Evolutionary conservation across 2,329 filamentous ascomycete genomes (phyloP), one percentile per base, ranked within the genome.

Genomic region (Penicillium decumbens): DNA sequence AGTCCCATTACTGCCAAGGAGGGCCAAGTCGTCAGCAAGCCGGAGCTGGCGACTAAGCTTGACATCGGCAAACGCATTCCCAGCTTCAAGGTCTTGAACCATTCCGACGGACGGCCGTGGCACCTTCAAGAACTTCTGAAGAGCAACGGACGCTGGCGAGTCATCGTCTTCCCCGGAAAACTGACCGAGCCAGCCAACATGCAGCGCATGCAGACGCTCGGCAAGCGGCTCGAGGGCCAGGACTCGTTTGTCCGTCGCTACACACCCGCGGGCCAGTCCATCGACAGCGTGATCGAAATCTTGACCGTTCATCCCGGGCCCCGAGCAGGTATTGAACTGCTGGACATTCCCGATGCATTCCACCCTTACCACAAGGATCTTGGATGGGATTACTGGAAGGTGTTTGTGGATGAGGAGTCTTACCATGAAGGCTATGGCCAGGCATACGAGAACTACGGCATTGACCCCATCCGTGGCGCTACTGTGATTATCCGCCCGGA

Each of bases 91-190:
- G 62, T 72, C 6, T 53, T 70, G 30, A 68, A 63, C 47, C 69
- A 71, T 45, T 48, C 66, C 7, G 71, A 72, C 49, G 69, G 66
- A 3, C 64, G 65, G 4, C 68, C 70, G n/a, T 69, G 59, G 62
- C 70, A 72, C 23, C 59, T 73, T 10, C 63, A 68, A 35, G 63
- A 69, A 28, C 55, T 67, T 6, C 57, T 74, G 13, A 61, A 62
- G 27, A 67, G 63, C 44, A 68, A 71, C 28, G 72, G 72, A 2
- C 61, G 63, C 24, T 74, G 68, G 65, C 57, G 69, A 4, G 38
- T 73, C 25, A 50, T 73, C 15, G 68, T 88, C 1, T 87, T 88
- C 55, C 76, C 81, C 0, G 84, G 84, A 1, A 72, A 84, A 54
- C 67, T 88, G 2, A 66, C 71, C 2, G 55, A 70, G 0, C 10